Evolutionary conservation across 495 filamentous ascomycete genomes (phyloP).

Genomic region (Hypoxylon trugodes): DNA sequence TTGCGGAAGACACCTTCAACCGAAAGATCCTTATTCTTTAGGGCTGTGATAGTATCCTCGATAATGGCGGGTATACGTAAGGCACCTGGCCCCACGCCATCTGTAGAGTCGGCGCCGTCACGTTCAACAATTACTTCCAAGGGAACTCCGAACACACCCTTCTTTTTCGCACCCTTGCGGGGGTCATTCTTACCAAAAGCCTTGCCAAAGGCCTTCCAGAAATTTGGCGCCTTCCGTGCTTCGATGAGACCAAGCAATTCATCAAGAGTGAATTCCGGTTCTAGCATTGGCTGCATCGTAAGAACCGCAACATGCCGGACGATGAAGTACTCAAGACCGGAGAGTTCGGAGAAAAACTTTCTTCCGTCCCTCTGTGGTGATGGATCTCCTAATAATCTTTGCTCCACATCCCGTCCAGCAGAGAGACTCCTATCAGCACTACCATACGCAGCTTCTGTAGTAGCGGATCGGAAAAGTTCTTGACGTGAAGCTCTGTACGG

Average conservation of each 20-base stretch:
- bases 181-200: conserved; percentile 84
- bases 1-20: conserved; percentile 99
- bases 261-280: conserved; percentile 89
- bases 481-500: conserved; percentile 71
- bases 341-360: conserved; percentile 95
- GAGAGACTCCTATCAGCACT: conserved; percentile 82
- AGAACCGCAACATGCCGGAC: conserved; percentile 94
- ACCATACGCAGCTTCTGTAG: conserved; percentile 70
- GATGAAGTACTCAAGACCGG: conserved; percentile 96
- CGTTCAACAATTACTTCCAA: conserved; percentile 88
- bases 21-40: conserved; percentile 99
- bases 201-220: conserved; percentile 98
- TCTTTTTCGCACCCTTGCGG: conserved; percentile 84
- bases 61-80: conserved; percentile 88
- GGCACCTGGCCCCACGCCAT: conserved; percentile 91
- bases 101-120: conserved; percentile 93
- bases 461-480: conserved; percentile 72
- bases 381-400: conserved; percentile 55
- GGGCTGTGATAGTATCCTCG: conserved; percentile 89
- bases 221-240: conserved; percentile 82
- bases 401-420: conserved; percentile 64
- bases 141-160: conserved; percentile 89
- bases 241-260: conserved; percentile 96
- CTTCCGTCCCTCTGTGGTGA: conserved; percentile 65
- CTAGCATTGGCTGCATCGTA: conserved; percentile 92